A percentile compares a stretch with the other conserved stretches of the same genome.
Evolutionary conservation across 306 rosid genomes (phyloP).

Genomic region (Oxytropis ochrocephala): DNA sequence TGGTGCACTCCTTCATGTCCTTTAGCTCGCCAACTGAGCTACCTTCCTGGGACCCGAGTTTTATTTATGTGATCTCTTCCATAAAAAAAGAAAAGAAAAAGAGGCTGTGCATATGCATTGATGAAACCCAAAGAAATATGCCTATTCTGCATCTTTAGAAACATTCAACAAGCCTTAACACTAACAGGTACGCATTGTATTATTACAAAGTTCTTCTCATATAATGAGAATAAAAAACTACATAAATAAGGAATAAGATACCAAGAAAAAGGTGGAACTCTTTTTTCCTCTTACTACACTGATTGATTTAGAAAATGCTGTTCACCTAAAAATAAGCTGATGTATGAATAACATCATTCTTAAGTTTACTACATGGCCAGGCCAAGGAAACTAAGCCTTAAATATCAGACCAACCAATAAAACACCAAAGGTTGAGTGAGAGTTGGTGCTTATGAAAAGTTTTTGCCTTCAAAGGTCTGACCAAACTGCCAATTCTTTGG

Average conservation of each 20-base stretch:
- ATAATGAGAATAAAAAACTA: neutral
- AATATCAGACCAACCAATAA: neutral
- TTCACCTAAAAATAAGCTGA: neutral
- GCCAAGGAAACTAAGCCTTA: neutral
- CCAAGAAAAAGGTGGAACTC: neutral
- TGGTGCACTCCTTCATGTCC: too few relatives aligned
- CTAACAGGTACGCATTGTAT: neutral
- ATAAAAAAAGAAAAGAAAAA: neutral
- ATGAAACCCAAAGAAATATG: too few relatives aligned
- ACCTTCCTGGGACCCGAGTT: too few relatives aligned
- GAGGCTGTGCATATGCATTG: too few relatives aligned
- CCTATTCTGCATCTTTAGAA: too few relatives aligned
- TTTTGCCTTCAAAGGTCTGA: slow-evolving; percentile 62
- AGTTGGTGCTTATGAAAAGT: slow-evolving; percentile 23
- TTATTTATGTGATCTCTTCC: too few relatives aligned
- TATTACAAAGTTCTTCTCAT: neutral
- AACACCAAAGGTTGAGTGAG: neutral
- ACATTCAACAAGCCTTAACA: too few relatives aligned
- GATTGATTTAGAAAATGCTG: neutral
- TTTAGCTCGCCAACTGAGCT: too few relatives aligned
- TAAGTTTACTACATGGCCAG: neutral
- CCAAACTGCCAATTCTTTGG: slow-evolving; percentile 74
- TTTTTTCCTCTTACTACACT: neutral
- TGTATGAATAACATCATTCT: neutral
- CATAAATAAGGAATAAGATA: neutral